Base-by-base conservation (phyloP, 2,329 filamentous ascomycete species). In the Didymella pomorum region DNA sequence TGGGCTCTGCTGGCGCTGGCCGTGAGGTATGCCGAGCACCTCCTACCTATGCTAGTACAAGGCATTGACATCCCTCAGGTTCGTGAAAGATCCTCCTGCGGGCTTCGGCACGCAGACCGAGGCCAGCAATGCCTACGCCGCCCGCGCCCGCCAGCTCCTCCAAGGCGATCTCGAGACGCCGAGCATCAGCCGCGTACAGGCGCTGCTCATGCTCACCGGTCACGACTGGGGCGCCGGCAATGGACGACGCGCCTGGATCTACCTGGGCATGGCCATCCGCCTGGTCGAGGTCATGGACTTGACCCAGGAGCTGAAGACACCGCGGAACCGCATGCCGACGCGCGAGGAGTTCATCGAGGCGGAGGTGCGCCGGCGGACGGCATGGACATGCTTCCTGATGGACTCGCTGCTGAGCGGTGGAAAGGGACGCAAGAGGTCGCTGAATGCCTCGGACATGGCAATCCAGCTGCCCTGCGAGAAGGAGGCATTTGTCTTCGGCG, bases 221-320 rank as follows among this genome's bases (percentile, higher is more conserved):
- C 78, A 80, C 52, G 78, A 80, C 54, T 81, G 80, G 77, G 77
- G 73, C 56, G 82, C 79, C 52, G 81, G 78, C 58, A 79, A 79
- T 37, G 76, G 76, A 2, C 65, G 75, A 21, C 61, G 75, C 37
- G 76, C 76, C 0, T 79, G 76, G 76, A 78, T 78, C 50, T 78
- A 77, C 42, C 71, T 79, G 37, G 76, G 76, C 58, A 78, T 78
- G 74, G 76, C 76, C 21, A 77, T 79, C 14, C 68, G 76, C 7
- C 73, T 78, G 44, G 75, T 76, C 49, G 74, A 79, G 61, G 73
- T 78, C 61, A 76, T 79, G 71, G 75, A 76, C 55, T 67, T 78
- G 35, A 76, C 74, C 18, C 74, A 72, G 47, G 76, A 78, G 62
- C 69, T 68, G 4, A 67, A 72, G 51, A 58, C 60, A 37, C 71